Conservation (phyloP, 2,329 filamentous ascomycete species). For the Ascocoryne sarcoides region DNA sequence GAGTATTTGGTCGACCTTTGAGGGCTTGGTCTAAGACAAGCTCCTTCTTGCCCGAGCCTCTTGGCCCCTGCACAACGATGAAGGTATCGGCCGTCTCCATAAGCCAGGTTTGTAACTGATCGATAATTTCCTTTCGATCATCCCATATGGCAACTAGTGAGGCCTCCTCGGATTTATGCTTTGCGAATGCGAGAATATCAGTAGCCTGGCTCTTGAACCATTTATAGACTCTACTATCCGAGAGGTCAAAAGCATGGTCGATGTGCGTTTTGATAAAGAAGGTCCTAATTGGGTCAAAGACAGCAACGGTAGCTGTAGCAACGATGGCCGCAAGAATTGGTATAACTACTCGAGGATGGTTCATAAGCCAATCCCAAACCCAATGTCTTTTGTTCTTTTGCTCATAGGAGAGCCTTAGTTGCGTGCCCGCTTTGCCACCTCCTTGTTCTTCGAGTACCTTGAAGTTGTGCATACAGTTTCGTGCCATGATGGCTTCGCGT, state of each 20-base stretch:
- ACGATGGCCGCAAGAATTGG: slow-evolving; percentile 73
- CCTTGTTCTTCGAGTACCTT: slow-evolving; percentile 59
- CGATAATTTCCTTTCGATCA: slow-evolving; percentile 74
- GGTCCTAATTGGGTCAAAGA: slow-evolving; percentile 91
- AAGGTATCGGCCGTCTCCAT: slow-evolving; percentile 86
- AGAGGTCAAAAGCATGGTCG: slow-evolving; percentile 64
- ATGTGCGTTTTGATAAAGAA: slow-evolving; percentile 89
- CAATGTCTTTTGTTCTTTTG: slow-evolving; percentile 66
- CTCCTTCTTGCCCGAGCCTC: slow-evolving; percentile 85
- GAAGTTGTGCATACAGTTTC: slow-evolving; percentile 72
- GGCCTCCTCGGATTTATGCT: slow-evolving; percentile 51
- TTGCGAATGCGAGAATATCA: slow-evolving; percentile 53
- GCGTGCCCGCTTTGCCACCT: slow-evolving; percentile 67
- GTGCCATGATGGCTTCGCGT: slow-evolving; percentile 25
- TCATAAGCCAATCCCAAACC: slow-evolving; percentile 80
- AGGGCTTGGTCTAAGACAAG: slow-evolving; percentile 79
- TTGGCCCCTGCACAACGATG: slow-evolving; percentile 85
- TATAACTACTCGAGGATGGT: slow-evolving; percentile 80
- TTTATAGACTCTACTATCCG: slow-evolving; percentile 63
- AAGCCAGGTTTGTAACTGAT: slow-evolving; percentile 76
- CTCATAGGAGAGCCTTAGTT: slow-evolving; percentile 77
- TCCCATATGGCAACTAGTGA: slow-evolving; percentile 75
- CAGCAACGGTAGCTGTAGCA: slow-evolving; percentile 71
- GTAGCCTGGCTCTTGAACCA: slow-evolving; percentile 73
- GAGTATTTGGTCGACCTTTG: slow-evolving; percentile 63